A percentile compares a stretch with the other conserved stretches of the same genome.
phyloP scores from a whole-genome alignment of 257 asterid genomes.

The Osmanthus fragrans region DNA sequence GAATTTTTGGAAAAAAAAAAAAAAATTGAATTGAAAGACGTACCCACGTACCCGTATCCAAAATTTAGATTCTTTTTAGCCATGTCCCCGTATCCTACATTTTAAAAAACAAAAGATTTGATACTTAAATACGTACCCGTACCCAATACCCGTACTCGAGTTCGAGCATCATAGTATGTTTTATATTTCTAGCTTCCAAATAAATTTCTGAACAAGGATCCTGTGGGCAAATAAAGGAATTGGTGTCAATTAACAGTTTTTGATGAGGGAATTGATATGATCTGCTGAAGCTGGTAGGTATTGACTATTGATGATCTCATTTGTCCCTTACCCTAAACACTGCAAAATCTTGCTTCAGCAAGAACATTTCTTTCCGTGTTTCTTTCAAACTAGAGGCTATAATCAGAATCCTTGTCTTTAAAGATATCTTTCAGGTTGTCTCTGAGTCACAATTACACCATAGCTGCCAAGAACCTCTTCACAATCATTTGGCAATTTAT shows the following conservation, averaged over 20 bases:
- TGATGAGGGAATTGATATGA: neutral
- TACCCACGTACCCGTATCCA: too few species aligned
- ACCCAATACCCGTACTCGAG: too few species aligned
- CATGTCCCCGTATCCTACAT: too few species aligned
- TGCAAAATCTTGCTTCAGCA: neutral
- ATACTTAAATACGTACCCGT: too few species aligned
- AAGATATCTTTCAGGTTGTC: neutral
- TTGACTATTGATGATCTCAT: neutral
- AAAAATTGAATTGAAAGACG: too few species aligned
- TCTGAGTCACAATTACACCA: neutral
- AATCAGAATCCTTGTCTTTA: neutral
- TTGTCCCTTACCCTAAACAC: neutral
- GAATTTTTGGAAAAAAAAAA: too few species aligned
- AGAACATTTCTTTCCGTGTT: neutral
- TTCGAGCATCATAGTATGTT: too few species aligned
- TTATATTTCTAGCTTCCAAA: too few species aligned
- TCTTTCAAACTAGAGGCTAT: neutral
- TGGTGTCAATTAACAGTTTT: neutral
- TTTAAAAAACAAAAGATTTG: too few species aligned
- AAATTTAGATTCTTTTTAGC: too few species aligned
- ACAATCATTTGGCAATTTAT: neutral
- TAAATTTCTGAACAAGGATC: too few species aligned
- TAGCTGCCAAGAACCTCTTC: neutral
- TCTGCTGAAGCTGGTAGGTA: neutral
- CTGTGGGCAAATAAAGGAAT: too few species aligned